phyloP scores from a whole-genome alignment of 768 basidiomycete genomes.

The Suillus placidus region DNA sequence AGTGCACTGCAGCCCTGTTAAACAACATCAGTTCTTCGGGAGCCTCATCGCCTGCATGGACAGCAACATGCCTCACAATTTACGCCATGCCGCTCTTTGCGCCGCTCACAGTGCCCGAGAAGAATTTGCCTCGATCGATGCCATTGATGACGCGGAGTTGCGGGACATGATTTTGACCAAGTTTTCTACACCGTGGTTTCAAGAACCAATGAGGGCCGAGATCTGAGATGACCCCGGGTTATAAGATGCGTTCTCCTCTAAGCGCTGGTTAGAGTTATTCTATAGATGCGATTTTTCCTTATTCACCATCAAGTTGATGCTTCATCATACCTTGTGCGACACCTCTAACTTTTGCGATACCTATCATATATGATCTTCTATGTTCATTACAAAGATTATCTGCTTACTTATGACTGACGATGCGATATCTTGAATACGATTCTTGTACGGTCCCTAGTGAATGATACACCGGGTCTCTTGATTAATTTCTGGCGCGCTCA shows the following conservation, averaged over 20 bases:
- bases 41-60: too few relatives aligned
- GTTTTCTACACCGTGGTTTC: neutral
- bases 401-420: slow-evolving; percentile 7
- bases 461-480: neutral
- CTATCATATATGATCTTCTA: slow-evolving; percentile 8
- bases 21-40: too few relatives aligned
- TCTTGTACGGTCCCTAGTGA: neutral
- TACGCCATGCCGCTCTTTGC: too few relatives aligned
- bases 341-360: slow-evolving; percentile 14
- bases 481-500: too few relatives aligned
- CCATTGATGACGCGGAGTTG: too few relatives aligned
- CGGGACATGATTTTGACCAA: too few relatives aligned
- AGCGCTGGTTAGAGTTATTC: slow-evolving; percentile 5
- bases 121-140: too few relatives aligned
- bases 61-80: too few relatives aligned
- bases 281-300: neutral
- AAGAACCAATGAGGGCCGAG: neutral
- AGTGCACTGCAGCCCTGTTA: too few relatives aligned
- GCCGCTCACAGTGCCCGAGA: too few relatives aligned
- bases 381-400: neutral
- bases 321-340: slow-evolving; percentile 3
- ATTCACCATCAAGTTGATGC: neutral
- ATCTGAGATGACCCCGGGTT: neutral
- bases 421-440: neutral
- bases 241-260: neutral